Evolutionary conservation across 2,329 filamentous ascomycete species (phyloP).

Genomic region (Penicillium sp.): DNA sequence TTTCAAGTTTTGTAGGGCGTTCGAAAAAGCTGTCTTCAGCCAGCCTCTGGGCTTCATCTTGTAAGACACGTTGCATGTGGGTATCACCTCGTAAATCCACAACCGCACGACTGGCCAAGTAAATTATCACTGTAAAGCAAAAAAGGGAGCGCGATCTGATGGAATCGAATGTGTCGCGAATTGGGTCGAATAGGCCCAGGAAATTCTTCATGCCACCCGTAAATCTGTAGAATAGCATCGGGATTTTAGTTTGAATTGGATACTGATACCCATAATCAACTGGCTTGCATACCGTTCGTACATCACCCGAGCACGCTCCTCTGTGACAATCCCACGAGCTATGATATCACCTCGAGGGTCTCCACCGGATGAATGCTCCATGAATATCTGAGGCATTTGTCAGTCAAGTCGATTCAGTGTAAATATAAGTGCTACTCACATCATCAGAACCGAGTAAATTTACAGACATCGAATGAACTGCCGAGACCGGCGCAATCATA

Average conservation of each 20-base stretch:
- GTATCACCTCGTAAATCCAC: slow-evolving; percentile 36
- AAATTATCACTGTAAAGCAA: slow-evolving; percentile 42
- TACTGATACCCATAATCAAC: neutral
- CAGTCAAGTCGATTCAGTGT: neutral
- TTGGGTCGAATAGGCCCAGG: slow-evolving; percentile 39
- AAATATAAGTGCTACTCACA: slow-evolving; percentile 19
- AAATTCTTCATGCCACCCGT: slow-evolving; percentile 40
- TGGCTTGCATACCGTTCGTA: slow-evolving; percentile 35
- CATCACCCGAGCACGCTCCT: slow-evolving; percentile 38
- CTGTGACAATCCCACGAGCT: slow-evolving; percentile 36
- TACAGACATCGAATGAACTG: slow-evolving; percentile 42
- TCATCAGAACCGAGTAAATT: slow-evolving; percentile 36
- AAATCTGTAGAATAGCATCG: slow-evolving; percentile 25
- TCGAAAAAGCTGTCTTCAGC: slow-evolving; percentile 44
- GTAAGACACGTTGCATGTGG: slow-evolving; percentile 39
- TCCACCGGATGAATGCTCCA: slow-evolving; percentile 33
- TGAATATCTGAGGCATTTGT: slow-evolving; percentile 30
- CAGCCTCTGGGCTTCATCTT: slow-evolving; percentile 40
- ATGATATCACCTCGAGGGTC: slow-evolving; percentile 36
- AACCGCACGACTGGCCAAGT: slow-evolving; percentile 39
- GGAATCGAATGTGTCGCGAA: slow-evolving; percentile 42
- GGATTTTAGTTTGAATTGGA: neutral
- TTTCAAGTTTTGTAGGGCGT: slow-evolving; percentile 41
- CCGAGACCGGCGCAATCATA: slow-evolving; percentile 41
- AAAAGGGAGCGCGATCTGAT: slow-evolving; percentile 41